Evolutionary conservation across 345 rosid genomes (phyloP).

Genomic region (Pugionium cornutum): DNA sequence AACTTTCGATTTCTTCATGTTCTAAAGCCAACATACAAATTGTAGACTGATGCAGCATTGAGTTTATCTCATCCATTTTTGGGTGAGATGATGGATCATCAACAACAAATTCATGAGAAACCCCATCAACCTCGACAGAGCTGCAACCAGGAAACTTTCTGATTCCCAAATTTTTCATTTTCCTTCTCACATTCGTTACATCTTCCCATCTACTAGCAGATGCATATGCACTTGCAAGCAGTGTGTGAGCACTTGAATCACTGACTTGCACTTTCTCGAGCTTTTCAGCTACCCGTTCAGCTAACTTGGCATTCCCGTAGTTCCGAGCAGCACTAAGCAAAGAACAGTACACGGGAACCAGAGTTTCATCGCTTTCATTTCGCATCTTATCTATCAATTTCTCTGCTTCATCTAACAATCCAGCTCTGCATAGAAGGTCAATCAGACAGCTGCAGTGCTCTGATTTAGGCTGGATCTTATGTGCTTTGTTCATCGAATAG

Average conservation of each 20-base stretch:
- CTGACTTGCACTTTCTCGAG: slow-evolving; percentile 52
- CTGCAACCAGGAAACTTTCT: slow-evolving; percentile 80
- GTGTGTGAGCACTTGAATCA: slow-evolving; percentile 59
- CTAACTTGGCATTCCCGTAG: slow-evolving; percentile 59
- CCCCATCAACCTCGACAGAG: slow-evolving; percentile 56
- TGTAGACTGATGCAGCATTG: slow-evolving; percentile 41
- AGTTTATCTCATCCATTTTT: slow-evolving; percentile 44
- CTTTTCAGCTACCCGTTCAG: slow-evolving; percentile 54
- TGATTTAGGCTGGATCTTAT: slow-evolving; percentile 55
- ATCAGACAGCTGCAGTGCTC: slow-evolving; percentile 73
- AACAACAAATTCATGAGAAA: slow-evolving; percentile 52
- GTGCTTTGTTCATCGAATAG: slow-evolving; percentile 50
- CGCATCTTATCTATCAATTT: slow-evolving; percentile 46
- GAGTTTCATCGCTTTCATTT: slow-evolving; percentile 36
- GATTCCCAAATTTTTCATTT: slow-evolving; percentile 73
- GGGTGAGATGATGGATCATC: slow-evolving; percentile 49
- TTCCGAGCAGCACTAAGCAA: slow-evolving; percentile 71
- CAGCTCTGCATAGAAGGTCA: slow-evolving; percentile 75
- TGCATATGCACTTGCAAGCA: slow-evolving; percentile 71
- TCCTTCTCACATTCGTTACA: slow-evolving; percentile 58
- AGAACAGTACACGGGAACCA: slow-evolving; percentile 64
- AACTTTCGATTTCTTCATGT: slow-evolving; percentile 29
- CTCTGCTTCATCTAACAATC: slow-evolving; percentile 68
- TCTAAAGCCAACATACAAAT: slow-evolving; percentile 34
- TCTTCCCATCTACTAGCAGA: slow-evolving; percentile 76